These are phyloP conservation scores for Paramecium tetraurelia DNA, from an alignment of 73 alveolate genomes.

Conservation along the genomic window DNA sequence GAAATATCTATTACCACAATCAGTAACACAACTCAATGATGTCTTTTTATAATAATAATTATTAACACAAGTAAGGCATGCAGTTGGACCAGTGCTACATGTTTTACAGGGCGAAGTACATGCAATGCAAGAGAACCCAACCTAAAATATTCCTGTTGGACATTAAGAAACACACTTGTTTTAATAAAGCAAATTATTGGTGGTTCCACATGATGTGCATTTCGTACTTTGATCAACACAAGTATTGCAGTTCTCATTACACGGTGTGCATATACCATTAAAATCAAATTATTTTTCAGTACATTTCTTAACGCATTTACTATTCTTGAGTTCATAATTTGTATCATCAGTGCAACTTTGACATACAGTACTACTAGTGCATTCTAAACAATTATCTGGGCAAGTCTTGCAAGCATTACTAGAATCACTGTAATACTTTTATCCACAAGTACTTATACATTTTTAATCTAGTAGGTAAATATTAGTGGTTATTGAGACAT, in stretches of 20 bases:
- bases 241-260: neutral
- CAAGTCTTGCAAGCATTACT: neutral
- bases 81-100: neutral
- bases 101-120: conserved; percentile 33
- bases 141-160: neutral
- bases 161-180: neutral
- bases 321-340: neutral
- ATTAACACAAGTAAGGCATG: neutral
- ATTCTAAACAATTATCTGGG: neutral
- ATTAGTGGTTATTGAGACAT: neutral
- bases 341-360: neutral
- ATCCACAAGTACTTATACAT: neutral
- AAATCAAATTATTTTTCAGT: neutral
- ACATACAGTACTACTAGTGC: neutral
- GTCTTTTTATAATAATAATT: neutral
- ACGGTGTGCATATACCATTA: neutral
- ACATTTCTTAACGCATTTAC: neutral
- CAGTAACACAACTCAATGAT: neutral
- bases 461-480: neutral
- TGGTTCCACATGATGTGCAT: neutral
- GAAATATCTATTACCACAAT: conserved; percentile 37
- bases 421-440: neutral
- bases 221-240: neutral
- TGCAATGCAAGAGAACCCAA: neutral
- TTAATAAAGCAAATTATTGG: neutral